A percentile compares a stretch with the other conserved stretches of the same genome.
phyloP scores from a whole-genome alignment of 202 grass and related monocot genomes.

The Panicum hallii region DNA sequence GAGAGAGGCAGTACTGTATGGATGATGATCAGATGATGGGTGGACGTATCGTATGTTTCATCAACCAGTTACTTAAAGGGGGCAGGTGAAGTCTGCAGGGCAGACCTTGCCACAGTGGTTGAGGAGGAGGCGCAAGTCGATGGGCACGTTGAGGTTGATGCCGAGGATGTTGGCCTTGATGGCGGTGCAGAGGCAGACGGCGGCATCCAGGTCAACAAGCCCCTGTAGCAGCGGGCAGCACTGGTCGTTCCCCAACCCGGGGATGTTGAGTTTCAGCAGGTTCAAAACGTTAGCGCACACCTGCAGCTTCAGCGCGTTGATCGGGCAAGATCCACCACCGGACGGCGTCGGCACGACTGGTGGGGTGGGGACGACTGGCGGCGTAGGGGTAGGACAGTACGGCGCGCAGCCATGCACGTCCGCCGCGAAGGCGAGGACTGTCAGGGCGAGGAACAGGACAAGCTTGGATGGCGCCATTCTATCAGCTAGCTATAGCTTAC shows the following conservation, averaged over 20 bases:
- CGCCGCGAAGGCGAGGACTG: conserved; percentile 23
- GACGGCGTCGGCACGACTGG: conserved; percentile 25
- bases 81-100: conserved; percentile 68
- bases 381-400: conserved; percentile 36
- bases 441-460: conserved; percentile 41
- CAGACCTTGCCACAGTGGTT: conserved; percentile 69
- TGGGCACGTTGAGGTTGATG: conserved; percentile 48
- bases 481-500: background rate
- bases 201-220: conserved; percentile 60
- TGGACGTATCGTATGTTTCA: background rate
- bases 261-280: conserved; percentile 58
- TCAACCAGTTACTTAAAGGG: background rate
- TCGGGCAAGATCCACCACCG: conserved; percentile 39
- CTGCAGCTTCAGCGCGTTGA: conserved; percentile 61
- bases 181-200: conserved; percentile 84
- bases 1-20: background rate
- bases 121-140: conserved; percentile 63
- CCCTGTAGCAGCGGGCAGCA: conserved; percentile 69
- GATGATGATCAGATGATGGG: background rate
- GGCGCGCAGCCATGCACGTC: conserved; percentile 39
- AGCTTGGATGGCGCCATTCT: conserved; percentile 17
- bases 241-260: conserved; percentile 32
- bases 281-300: conserved; percentile 71
- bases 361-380: background rate
- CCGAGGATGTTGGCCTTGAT: conserved; percentile 71